phyloP scores from a whole-genome alignment of 140 eudicot genomes.

The Ambrosia hybrid region DNA sequence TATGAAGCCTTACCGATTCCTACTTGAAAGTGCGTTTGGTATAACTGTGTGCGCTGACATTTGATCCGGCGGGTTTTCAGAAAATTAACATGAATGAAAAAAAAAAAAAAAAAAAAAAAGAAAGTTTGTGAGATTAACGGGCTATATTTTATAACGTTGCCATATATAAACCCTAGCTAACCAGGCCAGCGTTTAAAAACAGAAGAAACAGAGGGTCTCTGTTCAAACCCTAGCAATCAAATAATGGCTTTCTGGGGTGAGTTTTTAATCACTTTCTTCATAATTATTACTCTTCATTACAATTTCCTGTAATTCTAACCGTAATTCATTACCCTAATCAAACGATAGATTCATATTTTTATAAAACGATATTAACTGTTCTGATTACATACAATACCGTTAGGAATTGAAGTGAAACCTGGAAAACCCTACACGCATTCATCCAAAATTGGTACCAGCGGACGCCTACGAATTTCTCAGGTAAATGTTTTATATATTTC shows the following conservation, averaged over 20 bases:
- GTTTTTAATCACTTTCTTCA: slow-evolving; percentile 17
- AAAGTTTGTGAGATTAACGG: too few species aligned
- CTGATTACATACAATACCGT: background rate
- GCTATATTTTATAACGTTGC: too few species aligned
- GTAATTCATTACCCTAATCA: background rate
- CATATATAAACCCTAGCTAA: slow-evolving; percentile 13
- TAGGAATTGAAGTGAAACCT: slow-evolving; percentile 80
- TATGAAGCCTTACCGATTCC: too few species aligned
- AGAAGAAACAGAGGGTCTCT: background rate
- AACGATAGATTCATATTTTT: too few species aligned
- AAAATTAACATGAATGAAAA: too few species aligned
- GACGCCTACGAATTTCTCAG: slow-evolving; percentile 84
- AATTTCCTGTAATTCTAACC: background rate
- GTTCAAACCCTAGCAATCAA: slow-evolving; percentile 23
- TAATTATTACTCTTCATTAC: too few species aligned
- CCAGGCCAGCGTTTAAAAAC: slow-evolving; percentile 3
- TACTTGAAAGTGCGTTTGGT: too few species aligned
- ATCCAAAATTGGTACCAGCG: slow-evolving; percentile 32
- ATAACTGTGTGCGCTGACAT: too few species aligned
- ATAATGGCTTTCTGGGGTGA: slow-evolving; percentile 76
- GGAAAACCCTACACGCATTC: slow-evolving; percentile 70
- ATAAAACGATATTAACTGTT: background rate
- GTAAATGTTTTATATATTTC: slow-evolving; percentile 29
- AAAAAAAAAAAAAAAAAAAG: too few species aligned
- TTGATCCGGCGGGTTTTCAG: too few species aligned